A percentile compares a stretch with the other conserved stretches of the same genome.
phyloP scores from a whole-genome alignment of 139 green algal genomes.

The Pleodorina starrii region DNA sequence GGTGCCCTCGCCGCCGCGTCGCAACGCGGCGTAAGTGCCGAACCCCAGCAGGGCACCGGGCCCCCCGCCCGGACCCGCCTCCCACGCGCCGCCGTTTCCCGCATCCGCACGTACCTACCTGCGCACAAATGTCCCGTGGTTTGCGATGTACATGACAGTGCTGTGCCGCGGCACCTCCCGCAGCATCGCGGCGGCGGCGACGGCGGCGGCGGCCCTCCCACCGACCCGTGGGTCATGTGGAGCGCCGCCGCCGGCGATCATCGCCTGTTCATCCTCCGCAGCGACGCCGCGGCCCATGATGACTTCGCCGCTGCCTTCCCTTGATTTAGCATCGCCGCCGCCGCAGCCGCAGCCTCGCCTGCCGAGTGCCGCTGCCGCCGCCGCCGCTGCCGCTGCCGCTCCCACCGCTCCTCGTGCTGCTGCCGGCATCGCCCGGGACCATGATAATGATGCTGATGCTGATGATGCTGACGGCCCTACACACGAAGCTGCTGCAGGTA shows the following conservation, averaged over 20 bases:
- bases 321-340: too few relatives aligned
- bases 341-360: too few relatives aligned
- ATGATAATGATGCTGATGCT: too few relatives aligned
- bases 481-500: too few relatives aligned
- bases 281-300: too few relatives aligned
- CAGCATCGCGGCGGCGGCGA: not conserved
- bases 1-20: not conserved
- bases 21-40: not conserved
- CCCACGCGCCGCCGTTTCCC: too few relatives aligned
- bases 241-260: not conserved
- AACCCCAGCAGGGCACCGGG: not conserved
- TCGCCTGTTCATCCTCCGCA: not conserved
- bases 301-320: too few relatives aligned
- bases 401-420: too few relatives aligned
- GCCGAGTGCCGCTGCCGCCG: too few relatives aligned
- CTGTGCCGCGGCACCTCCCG: not conserved
- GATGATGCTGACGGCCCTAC: too few relatives aligned
- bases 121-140: not conserved
- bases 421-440: too few relatives aligned
- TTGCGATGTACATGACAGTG: slow-evolving; percentile 14
- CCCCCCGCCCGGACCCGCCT: not conserved
- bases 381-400: too few relatives aligned
- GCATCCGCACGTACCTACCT: not conserved
- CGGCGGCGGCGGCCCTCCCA: not conserved
- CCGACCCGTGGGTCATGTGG: not conserved